Percentiles rank a stretch among this genome's conserved stretches.
These are phyloP conservation scores for Botrytis byssoidea DNA, from an alignment of 2,329 filamentous ascomycete species.

Conservation along the genomic window DNA sequence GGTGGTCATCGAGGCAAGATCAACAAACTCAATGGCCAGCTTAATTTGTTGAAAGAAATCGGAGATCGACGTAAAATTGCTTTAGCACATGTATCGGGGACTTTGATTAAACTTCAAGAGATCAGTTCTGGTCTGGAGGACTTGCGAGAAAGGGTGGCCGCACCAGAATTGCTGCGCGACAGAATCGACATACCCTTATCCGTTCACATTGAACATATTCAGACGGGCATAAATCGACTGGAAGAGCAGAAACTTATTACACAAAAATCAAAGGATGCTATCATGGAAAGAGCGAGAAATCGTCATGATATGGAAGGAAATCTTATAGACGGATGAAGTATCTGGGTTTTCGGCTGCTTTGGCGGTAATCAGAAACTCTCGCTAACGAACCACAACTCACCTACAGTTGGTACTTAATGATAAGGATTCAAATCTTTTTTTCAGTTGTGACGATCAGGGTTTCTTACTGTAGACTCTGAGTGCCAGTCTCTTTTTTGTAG, in stretches of 20 bases:
- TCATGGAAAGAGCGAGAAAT: conserved; percentile 52
- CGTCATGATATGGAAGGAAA: conserved; percentile 44
- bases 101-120: conserved; percentile 70
- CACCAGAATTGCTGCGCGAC: conserved; percentile 59
- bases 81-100: conserved; percentile 64
- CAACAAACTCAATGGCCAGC: conserved; percentile 60
- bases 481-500: neutral
- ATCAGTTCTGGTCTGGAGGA: conserved; percentile 71
- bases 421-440: neutral
- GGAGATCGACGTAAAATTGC: conserved; percentile 63
- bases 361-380: neutral
- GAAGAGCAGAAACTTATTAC: conserved; percentile 62
- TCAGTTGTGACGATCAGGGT: neutral
- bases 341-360: neutral
- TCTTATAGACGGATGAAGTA: conserved; percentile 32
- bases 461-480: neutral
- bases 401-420: neutral
- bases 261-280: conserved; percentile 57
- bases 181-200: conserved; percentile 59
- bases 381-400: neutral
- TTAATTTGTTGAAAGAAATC: conserved; percentile 65
- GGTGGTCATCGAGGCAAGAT: conserved; percentile 65
- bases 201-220: conserved; percentile 74
- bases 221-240: conserved; percentile 69
- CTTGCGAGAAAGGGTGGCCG: conserved; percentile 66